Evolutionary conservation across 192 early-diverging fungal species (phyloP).

Genomic region (Coemansia sp.): DNA sequence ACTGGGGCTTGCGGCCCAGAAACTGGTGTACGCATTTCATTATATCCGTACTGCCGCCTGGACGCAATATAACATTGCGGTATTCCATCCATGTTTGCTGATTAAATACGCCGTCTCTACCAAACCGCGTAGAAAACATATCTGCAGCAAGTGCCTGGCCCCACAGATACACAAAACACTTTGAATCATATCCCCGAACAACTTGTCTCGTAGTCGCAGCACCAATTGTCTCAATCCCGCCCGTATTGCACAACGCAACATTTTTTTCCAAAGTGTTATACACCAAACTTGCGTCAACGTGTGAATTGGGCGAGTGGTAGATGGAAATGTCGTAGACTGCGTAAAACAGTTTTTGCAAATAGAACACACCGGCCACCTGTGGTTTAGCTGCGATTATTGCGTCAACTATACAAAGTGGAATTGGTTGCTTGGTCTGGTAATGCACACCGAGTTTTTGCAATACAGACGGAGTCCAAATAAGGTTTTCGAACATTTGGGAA

Average conservation of each 20-base stretch:
- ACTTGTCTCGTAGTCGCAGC: slow-evolving; percentile 55
- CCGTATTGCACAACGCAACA: slow-evolving; percentile 5
- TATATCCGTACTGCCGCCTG: slow-evolving; percentile 1
- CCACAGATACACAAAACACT: slow-evolving; percentile 70
- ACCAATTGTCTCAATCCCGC: slow-evolving; percentile 37
- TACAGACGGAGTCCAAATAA: slow-evolving; percentile 54
- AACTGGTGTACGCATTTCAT: not conserved
- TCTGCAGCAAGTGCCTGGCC: slow-evolving; percentile 72
- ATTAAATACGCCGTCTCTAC: slow-evolving; percentile 48
- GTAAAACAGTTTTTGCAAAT: slow-evolving; percentile 65
- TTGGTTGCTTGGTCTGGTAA: slow-evolving; percentile 57
- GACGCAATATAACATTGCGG: slow-evolving; percentile 6
- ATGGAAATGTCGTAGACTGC: slow-evolving; percentile 64
- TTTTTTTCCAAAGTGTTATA: slow-evolving; percentile 27
- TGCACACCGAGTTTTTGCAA: slow-evolving; percentile 56
- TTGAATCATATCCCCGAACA: slow-evolving; percentile 66
- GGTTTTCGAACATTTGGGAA: slow-evolving; percentile 77
- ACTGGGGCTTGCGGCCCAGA: slow-evolving; percentile 3
- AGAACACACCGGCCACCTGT: slow-evolving; percentile 58
- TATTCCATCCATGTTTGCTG: slow-evolving; percentile 5
- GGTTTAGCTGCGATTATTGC: slow-evolving; percentile 59
- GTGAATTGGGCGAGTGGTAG: slow-evolving; percentile 45
- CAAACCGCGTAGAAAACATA: slow-evolving; percentile 65
- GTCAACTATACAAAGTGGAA: slow-evolving; percentile 60
- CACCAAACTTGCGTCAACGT: slow-evolving; percentile 17